Evolutionary conservation across 2,329 filamentous ascomycete genomes (phyloP), one percentile per base, ranked within the genome.

Genomic region (Corynespora cassiicola): DNA sequence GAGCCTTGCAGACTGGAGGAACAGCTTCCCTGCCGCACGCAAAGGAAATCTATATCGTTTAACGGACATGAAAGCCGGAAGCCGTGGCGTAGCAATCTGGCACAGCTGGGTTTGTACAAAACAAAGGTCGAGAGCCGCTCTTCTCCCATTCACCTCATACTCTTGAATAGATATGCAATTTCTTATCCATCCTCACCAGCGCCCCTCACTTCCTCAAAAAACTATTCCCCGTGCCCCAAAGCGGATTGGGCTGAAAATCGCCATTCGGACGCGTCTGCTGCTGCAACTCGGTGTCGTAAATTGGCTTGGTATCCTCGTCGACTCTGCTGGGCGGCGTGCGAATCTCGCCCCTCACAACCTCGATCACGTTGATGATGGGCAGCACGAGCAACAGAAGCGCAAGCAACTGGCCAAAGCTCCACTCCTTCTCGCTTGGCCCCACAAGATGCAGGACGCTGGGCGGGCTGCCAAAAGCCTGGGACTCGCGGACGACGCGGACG

Each of bases 341-440:
- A 24, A 71, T 66, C 56, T 75, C 73, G 46, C 79, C 78, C 46
- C 79, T 63, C 30, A 77, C 65, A 35, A 86, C 82, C 59, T 86
- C 83, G 18, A 85, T 59, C 2, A 76, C 74, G 2, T 77, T 81
- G 3, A 86, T 73, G 11, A 85, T 53, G 1, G 82, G 81, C 52
- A 86, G 64, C n/a, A 79, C 59, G 17, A 85, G 68, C 54, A 86
- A 68, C 48, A 85, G 64, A 49, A 85, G 64, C 1, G 80, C 78
- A 18, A 86, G 66, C 39, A 85, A 63, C 63, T 84, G 81, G 0
- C 82, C 83, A 52, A 85, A 87, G 47, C 76, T 80, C 81, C 81
- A 86, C 8, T 70, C 66, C 42, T 70, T 77, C 66, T 86, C 82
- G 15, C 73, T 75, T 1, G 65, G 40, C 39, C 83, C 82, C 5